Conservation (phyloP, 2,329 filamentous ascomycete genomes). For the Paradendryphiella salina region DNA sequence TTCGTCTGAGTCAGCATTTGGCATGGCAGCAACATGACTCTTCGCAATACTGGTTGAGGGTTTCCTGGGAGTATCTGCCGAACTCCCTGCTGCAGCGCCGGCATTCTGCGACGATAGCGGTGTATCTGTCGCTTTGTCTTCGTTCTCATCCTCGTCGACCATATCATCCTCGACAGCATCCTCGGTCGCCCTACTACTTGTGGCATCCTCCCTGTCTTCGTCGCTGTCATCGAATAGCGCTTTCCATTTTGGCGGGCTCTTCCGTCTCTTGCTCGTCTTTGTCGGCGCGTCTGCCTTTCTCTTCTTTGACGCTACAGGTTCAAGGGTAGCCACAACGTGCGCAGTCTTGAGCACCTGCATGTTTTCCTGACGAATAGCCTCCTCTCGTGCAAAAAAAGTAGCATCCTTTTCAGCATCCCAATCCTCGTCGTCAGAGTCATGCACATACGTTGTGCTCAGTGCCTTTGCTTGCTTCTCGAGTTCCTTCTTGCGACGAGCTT, state of each 20-base stretch:
- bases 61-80: conserved; percentile 21
- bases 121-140: conserved; percentile 47
- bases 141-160: conserved; percentile 20
- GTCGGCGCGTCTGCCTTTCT: conserved; percentile 35
- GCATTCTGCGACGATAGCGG: conserved; percentile 47
- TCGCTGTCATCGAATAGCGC: conserved; percentile 39
- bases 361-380: conserved; percentile 63
- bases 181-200: conserved; percentile 37
- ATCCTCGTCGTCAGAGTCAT: conserved; percentile 86
- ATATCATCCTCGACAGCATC: conserved; percentile 21
- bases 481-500: conserved; percentile 67
- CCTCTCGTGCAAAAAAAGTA: conserved; percentile 79
- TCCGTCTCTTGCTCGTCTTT: conserved; percentile 37
- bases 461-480: conserved; percentile 76
- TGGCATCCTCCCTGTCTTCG: conserved; percentile 27
- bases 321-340: conserved; percentile 50
- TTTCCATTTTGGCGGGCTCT: conserved; percentile 36
- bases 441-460: conserved; percentile 82
- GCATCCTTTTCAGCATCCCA: conserved; percentile 72
- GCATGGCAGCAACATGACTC: conserved; percentile 30
- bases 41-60: conserved; percentile 3
- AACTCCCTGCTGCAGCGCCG: conserved; percentile 12
- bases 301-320: conserved; percentile 38
- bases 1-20: conserved; percentile 42
- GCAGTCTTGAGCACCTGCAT: conserved; percentile 53